phyloP scores from a whole-genome alignment of 306 rosid species.

The Canavalia ensiformis region DNA sequence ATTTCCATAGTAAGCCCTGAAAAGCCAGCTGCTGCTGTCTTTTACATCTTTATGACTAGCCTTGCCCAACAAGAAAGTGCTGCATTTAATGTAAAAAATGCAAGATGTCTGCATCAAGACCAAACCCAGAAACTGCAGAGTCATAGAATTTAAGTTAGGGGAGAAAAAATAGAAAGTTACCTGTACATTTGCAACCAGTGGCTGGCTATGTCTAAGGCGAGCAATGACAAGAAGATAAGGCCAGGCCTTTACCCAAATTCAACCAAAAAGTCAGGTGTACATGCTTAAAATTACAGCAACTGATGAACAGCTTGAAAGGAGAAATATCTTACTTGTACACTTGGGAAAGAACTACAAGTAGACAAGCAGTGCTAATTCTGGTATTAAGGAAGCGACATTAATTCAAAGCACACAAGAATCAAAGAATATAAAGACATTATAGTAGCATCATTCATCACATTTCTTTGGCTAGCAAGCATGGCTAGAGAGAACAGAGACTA shows the following conservation, averaged over 20 bases:
- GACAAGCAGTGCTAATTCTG: conserved; percentile 99
- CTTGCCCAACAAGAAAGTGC: conserved; percentile 94
- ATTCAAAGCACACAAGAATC: conserved; percentile 45
- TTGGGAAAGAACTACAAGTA: conserved; percentile 92
- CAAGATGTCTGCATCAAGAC: conserved; percentile 19
- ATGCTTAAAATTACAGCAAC: conserved; percentile 42
- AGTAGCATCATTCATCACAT: conserved; percentile 25
- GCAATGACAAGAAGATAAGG: conserved; percentile 80
- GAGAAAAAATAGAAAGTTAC: conserved; percentile 47
- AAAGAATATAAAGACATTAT: conserved; percentile 33
- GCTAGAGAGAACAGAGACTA: conserved; percentile 35
- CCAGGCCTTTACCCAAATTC: conserved; percentile 81
- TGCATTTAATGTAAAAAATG: conserved; percentile 55
- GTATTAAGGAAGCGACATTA: conserved; percentile 49
- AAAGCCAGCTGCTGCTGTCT: conserved; percentile 96
- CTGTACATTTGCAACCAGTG: conserved; percentile 99
- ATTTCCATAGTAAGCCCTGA: conserved; percentile 89
- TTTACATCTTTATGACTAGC: conserved; percentile 97
- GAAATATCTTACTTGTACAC: conserved; percentile 72
- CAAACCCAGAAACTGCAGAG: conserved; percentile 25
- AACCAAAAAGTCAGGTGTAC: conserved; percentile 52
- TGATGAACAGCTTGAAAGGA: conserved; percentile 31
- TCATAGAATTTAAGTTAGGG: conserved; percentile 11
- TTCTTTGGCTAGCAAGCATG: conserved; percentile 38
- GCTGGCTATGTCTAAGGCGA: conserved; percentile 94